phyloP scores from a whole-genome alignment of 176 grass and related monocot genomes.

The Hordeum vulgare region MorexV3_pseudomolecules_assembly NC_058518.1:240270069-240270568 shows the following conservation, averaged over 20 bases:
- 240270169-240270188: not conserved
- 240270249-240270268: not conserved
- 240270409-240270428: not conserved
- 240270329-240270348: not conserved
- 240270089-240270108: conserved; percentile 48
- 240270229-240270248: conserved; percentile 18
- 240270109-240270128: conserved; percentile 73
- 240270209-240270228: not conserved
- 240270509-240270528: conserved; percentile 13
- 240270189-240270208: not conserved
- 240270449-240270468: not conserved
- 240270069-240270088: conserved; percentile 67
- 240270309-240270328: not conserved
- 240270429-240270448: not conserved
- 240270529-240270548: not conserved
- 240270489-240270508: not conserved
- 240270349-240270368: not conserved
- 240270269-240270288: not conserved
- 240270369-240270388: not conserved
- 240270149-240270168: conserved; percentile 16
- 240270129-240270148: conserved; percentile 81
- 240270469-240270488: not conserved
- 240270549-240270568: conserved; percentile 5
- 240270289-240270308: not conserved
- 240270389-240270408: not conserved